phyloP scores from a whole-genome alignment of 352 stramenopile species.

The Phytophthora sp. region DNA sequence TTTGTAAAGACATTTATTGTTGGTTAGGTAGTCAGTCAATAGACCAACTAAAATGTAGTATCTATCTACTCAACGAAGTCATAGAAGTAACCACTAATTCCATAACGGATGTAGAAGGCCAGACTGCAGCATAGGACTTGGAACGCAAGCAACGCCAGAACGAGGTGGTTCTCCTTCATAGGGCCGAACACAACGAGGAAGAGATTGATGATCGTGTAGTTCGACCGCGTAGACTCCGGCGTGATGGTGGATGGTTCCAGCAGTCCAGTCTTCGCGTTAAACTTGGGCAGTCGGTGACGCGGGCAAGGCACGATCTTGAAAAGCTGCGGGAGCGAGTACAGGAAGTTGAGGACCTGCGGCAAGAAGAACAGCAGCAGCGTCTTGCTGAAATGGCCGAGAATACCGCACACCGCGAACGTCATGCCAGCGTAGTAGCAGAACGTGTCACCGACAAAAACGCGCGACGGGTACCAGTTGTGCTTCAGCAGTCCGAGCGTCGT shows the following conservation, averaged over 20 bases:
- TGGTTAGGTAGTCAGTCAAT: slow-evolving; percentile 12
- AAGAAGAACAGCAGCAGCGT: slow-evolving; percentile 98
- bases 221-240: slow-evolving; percentile 80
- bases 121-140: slow-evolving; percentile 72
- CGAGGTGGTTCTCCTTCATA: slow-evolving; percentile 80
- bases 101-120: slow-evolving; percentile 89
- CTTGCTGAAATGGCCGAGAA: slow-evolving; percentile 98
- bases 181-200: slow-evolving; percentile 86
- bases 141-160: slow-evolving; percentile 73
- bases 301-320: slow-evolving; percentile 98
- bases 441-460: slow-evolving; percentile 99
- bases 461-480: slow-evolving; percentile 98
- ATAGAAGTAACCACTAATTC: slow-evolving; percentile 88
- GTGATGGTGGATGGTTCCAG: slow-evolving; percentile 94
- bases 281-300: slow-evolving; percentile 97
- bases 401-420: slow-evolving; percentile 97
- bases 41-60: slow-evolving; percentile 7
- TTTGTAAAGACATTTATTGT: slow-evolving; percentile 6
- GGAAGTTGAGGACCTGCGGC: slow-evolving; percentile 98
- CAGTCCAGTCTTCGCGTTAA: slow-evolving; percentile 91
- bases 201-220: slow-evolving; percentile 91
- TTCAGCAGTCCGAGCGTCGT: slow-evolving; percentile 94
- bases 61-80: slow-evolving; percentile 81
- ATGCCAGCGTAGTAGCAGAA: slow-evolving; percentile 99
- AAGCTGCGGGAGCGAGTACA: slow-evolving; percentile 98